A percentile compares a stretch with the other conserved stretches of the same genome.
These are phyloP conservation scores for Pseudogymnoascus sp. DNA, from an alignment of 2,329 filamentous ascomycete genomes.

Conservation along the genomic window DNA sequence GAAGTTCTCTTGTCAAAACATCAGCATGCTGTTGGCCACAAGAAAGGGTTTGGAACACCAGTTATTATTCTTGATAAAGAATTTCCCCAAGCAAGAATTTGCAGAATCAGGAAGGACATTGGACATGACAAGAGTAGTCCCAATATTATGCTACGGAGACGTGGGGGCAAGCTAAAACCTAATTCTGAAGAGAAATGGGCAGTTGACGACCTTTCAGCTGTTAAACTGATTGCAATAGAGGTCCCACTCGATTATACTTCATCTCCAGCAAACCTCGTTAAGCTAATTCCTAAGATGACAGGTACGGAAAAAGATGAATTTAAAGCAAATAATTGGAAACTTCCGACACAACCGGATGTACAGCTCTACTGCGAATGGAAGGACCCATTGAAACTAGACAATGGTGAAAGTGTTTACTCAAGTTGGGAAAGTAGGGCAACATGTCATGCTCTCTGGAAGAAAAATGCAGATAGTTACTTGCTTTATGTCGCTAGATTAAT, in stretches of 20 bases:
- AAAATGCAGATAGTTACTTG: neutral
- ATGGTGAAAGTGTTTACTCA: neutral
- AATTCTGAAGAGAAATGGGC: neutral
- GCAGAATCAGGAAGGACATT: constrained; percentile 13
- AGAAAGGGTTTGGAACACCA: constrained; percentile 11
- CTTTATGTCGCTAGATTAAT: neutral
- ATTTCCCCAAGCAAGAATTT: constrained; percentile 13
- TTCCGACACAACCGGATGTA: neutral
- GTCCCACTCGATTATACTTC: neutral
- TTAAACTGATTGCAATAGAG: neutral
- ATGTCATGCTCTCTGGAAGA: neutral
- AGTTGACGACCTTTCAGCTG: neutral
- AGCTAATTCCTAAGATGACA: neutral
- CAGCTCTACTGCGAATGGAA: neutral
- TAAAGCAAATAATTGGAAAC: neutral
- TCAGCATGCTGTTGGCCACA: constrained; percentile 9
- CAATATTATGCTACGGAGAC: constrained; percentile 13
- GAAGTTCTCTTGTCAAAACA: neutral
- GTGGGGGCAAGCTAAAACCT: constrained; percentile 7
- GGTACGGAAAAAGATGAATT: neutral
- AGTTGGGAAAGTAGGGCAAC: neutral
- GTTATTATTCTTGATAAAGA: constrained; percentile 11
- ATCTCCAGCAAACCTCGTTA: neutral
- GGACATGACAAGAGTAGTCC: neutral
- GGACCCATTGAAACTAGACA: neutral